These are phyloP conservation scores for Cordia subcordata DNA, from an alignment of 257 asterid genomes.

Conservation along the genomic window DNA sequence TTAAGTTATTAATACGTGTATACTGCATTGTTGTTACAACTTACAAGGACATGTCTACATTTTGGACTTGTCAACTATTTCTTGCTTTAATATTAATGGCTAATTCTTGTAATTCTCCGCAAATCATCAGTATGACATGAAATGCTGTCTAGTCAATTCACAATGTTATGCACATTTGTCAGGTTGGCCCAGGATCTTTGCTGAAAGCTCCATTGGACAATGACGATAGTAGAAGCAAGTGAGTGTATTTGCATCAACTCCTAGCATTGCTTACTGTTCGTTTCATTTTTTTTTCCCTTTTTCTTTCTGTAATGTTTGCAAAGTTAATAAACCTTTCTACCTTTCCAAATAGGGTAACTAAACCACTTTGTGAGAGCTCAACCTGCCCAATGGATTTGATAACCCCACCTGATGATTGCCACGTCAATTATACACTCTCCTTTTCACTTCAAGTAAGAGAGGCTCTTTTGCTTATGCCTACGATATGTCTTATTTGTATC, in stretches of 20 bases:
- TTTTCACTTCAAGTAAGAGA: conserved; percentile 87
- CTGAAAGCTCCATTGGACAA: conserved; percentile 95
- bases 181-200: conserved; percentile 94
- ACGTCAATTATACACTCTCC: conserved; percentile 85
- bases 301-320: background rate
- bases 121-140: conserved; percentile 6
- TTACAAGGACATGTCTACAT: too few relatives aligned
- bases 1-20: too few relatives aligned
- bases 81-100: background rate
- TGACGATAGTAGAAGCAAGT: conserved; percentile 69
- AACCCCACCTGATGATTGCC: conserved; percentile 95
- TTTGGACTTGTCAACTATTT: background rate
- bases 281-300: conserved; percentile 11
- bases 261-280: conserved; percentile 9
- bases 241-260: conserved; percentile 22
- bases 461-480: conserved; percentile 11
- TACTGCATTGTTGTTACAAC: too few relatives aligned
- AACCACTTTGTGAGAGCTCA: conserved; percentile 77
- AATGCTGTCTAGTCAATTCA: conserved; percentile 18
- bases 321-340: conserved; percentile 15
- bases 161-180: conserved; percentile 18
- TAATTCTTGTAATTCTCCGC: background rate
- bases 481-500: background rate
- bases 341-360: conserved; percentile 62
- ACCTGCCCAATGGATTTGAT: conserved; percentile 85